A percentile compares a stretch with the other conserved stretches of the same genome.
Conservation (phyloP, 139 green algal genomes). For the Zygnema cylindricum region DNA sequence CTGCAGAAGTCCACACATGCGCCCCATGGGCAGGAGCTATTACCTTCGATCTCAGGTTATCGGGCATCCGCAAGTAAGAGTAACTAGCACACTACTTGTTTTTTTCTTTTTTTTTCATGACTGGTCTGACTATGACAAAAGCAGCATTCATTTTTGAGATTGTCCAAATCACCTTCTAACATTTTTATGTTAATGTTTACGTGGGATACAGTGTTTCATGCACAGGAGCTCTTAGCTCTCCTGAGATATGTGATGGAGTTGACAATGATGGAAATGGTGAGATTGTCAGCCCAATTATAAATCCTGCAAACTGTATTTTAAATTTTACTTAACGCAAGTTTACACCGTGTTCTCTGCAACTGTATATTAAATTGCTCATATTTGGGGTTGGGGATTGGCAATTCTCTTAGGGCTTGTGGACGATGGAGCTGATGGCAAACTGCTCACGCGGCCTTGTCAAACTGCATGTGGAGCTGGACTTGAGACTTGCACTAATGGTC, state of each 20-base stretch:
- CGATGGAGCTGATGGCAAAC: not conserved
- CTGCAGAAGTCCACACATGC: slow-evolving; percentile 21
- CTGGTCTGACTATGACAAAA: not conserved
- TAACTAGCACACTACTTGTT: no score
- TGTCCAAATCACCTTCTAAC: no score
- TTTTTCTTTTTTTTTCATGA: not conserved
- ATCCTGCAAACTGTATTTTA: no score
- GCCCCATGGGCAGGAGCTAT: slow-evolving; percentile 6
- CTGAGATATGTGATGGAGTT: slow-evolving; percentile 22
- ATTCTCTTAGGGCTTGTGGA: slow-evolving; percentile 18
- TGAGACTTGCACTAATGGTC: slow-evolving; percentile 20
- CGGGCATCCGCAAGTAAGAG: not conserved
- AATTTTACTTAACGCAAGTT: no score
- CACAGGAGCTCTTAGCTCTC: not conserved
- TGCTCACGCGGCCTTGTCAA: not conserved
- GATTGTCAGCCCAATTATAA: no score
- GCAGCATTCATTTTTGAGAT: no score
- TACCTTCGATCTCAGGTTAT: slow-evolving; percentile 26
- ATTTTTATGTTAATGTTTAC: no score
- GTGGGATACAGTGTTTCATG: no score
- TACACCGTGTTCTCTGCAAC: no score
- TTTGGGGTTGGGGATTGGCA: no score
- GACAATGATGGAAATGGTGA: slow-evolving; percentile 10
- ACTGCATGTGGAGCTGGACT: slow-evolving; percentile 18
- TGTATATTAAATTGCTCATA: no score